These are phyloP conservation scores for Podospora pseudocomata DNA, from an alignment of 495 filamentous ascomycete species.

Conservation along the genomic window DNA sequence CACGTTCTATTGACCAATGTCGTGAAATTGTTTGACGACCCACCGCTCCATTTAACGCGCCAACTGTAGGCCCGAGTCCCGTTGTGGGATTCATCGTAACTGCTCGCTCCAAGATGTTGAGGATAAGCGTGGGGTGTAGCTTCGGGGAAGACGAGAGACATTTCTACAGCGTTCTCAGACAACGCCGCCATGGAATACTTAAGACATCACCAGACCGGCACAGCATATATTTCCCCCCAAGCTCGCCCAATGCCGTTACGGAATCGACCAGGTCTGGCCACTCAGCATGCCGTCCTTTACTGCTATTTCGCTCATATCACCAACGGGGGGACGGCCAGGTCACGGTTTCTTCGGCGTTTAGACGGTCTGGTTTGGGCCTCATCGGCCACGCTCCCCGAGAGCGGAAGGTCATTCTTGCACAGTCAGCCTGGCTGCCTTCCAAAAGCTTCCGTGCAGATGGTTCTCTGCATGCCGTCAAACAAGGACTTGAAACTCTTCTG, in stretches of 20 bases:
- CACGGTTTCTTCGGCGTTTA: neutral
- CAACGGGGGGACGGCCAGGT: neutral
- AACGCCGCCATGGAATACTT: neutral
- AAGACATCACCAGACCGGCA: neutral
- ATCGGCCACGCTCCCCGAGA: neutral
- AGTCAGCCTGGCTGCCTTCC: neutral
- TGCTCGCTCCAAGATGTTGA: neutral
- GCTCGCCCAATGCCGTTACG: neutral
- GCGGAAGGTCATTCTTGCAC: neutral
- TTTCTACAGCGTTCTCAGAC: neutral
- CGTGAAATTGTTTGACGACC: neutral
- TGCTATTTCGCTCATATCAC: neutral
- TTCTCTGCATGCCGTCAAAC: neutral
- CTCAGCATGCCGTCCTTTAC: neutral
- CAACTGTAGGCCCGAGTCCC: neutral
- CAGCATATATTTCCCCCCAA: neutral
- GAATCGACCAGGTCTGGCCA: neutral
- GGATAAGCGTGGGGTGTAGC: neutral
- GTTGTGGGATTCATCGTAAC: neutral
- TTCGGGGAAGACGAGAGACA: neutral
- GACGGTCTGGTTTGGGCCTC: neutral
- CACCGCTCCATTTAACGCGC: neutral
- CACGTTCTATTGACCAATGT: neutral
- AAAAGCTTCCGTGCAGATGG: neutral
- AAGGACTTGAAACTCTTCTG: neutral